Evolutionary conservation across 225 moss, liverwort and hornwort species (phyloP).

Genomic region (Thuidium tamariscinum): DNA sequence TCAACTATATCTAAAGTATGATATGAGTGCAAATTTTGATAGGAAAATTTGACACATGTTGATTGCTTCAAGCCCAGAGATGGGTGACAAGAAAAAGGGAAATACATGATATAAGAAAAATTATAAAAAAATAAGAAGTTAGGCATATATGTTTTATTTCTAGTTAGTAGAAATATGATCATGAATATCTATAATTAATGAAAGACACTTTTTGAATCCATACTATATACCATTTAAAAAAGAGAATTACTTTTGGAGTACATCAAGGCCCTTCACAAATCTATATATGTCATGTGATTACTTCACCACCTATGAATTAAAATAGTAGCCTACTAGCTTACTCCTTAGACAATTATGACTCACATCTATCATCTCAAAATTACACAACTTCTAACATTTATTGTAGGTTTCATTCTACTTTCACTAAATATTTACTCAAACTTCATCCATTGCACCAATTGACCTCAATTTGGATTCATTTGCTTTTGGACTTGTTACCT

Average conservation of each 20-base stretch:
- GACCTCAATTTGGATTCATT: background rate
- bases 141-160: background rate
- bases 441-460: background rate
- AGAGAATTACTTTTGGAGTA: background rate
- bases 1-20: no score
- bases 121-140: background rate
- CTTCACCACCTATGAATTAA: background rate
- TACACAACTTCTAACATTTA: background rate
- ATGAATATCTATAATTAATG: background rate
- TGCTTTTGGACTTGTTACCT: background rate
- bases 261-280: background rate
- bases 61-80: no score
- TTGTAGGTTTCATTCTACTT: rapidly evolving
- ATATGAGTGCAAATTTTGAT: no score
- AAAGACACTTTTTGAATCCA: background rate
- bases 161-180: background rate
- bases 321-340: background rate
- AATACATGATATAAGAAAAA: background rate
- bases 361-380: background rate
- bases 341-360: background rate
- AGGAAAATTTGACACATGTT: no score
- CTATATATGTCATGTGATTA: background rate
- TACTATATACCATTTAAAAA: background rate
- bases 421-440: background rate
- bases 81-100: background rate